Evolutionary conservation across 2,329 filamentous ascomycete genomes (phyloP).

Genomic region (Pseudogymnoascus sp.): DNA sequence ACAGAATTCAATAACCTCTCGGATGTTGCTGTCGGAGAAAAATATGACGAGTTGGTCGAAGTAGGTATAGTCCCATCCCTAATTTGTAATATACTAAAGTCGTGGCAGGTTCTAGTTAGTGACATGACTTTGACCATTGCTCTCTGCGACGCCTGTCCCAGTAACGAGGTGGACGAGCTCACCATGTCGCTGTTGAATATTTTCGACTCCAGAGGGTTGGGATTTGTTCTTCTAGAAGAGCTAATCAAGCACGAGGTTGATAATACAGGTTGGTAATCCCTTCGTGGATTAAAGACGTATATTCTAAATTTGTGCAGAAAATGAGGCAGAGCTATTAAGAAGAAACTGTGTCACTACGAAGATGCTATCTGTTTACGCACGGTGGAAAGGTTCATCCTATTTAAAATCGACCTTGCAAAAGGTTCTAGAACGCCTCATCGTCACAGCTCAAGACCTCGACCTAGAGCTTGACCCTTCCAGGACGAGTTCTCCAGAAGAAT

Average conservation of each 20-base stretch:
- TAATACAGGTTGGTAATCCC: conserved; percentile 46
- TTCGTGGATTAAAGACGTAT: not conserved
- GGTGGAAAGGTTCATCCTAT: conserved; percentile 61
- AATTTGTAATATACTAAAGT: conserved; percentile 8
- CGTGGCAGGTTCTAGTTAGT: conserved; percentile 47
- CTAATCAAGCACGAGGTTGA: conserved; percentile 63
- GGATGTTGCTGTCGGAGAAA: conserved; percentile 60
- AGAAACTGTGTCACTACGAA: conserved; percentile 65
- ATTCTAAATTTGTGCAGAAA: conserved; percentile 38
- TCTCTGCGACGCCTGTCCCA: conserved; percentile 60
- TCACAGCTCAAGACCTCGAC: conserved; percentile 60
- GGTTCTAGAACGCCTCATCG: conserved; percentile 58
- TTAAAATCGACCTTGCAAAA: conserved; percentile 59
- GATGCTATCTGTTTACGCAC: conserved; percentile 63
- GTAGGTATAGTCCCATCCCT: conserved; percentile 30
- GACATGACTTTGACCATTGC: conserved; percentile 57
- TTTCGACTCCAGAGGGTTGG: conserved; percentile 59
- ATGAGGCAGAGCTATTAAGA: conserved; percentile 60
- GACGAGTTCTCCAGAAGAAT: conserved; percentile 52
- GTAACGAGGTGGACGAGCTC: conserved; percentile 61
- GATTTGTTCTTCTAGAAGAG: conserved; percentile 56
- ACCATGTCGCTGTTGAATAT: conserved; percentile 61
- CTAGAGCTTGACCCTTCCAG: conserved; percentile 60
- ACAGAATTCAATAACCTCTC: conserved; percentile 64
- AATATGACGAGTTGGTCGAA: conserved; percentile 59